phyloP scores from a whole-genome alignment of 371 early-diverging fungal genomes.

The Rhizomucor pusillus region DNA sequence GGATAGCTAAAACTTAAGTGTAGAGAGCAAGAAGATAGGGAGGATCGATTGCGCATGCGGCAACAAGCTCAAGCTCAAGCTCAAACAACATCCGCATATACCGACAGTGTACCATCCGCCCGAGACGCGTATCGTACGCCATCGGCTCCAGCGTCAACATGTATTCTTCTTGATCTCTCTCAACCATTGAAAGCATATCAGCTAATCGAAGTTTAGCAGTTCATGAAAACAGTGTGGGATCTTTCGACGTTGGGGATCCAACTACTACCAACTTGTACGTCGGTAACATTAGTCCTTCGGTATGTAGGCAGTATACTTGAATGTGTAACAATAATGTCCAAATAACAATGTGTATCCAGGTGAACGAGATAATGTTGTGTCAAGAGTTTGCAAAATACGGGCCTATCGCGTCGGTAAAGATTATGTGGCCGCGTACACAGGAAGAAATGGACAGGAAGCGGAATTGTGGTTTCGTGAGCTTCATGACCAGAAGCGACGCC shows the following conservation, averaged over 20 bases:
- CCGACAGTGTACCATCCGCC: not conserved
- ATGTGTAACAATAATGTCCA: too few species aligned
- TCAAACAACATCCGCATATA: too few species aligned
- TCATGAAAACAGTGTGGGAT: slow-evolving; percentile 50
- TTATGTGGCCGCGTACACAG: slow-evolving; percentile 92
- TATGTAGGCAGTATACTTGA: slow-evolving; percentile 4
- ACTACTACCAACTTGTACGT: slow-evolving; percentile 89
- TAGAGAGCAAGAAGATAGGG: slow-evolving; percentile 44
- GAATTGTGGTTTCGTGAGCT: slow-evolving; percentile 90
- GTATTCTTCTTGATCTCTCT: too few species aligned
- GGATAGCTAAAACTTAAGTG: not conserved
- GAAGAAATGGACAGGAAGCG: slow-evolving; percentile 79
- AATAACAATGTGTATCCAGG: slow-evolving; percentile 18
- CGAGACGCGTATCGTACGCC: slow-evolving; percentile 2
- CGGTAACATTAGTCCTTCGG: slow-evolving; percentile 72
- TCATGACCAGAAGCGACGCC: slow-evolving; percentile 81
- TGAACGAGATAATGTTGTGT: slow-evolving; percentile 72
- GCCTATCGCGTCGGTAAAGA: slow-evolving; percentile 90
- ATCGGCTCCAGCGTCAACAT: too few species aligned
- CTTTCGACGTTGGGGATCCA: slow-evolving; percentile 75
- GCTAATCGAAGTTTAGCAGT: slow-evolving; percentile 10
- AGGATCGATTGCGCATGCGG: slow-evolving; percentile 28
- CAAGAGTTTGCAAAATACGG: slow-evolving; percentile 80
- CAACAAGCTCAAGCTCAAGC: slow-evolving; percentile 7
- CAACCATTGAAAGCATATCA: not conserved